Evolutionary conservation across 2,329 filamentous ascomycete genomes (phyloP).

Genomic region (Pochonia chlamydosporia): DNA sequence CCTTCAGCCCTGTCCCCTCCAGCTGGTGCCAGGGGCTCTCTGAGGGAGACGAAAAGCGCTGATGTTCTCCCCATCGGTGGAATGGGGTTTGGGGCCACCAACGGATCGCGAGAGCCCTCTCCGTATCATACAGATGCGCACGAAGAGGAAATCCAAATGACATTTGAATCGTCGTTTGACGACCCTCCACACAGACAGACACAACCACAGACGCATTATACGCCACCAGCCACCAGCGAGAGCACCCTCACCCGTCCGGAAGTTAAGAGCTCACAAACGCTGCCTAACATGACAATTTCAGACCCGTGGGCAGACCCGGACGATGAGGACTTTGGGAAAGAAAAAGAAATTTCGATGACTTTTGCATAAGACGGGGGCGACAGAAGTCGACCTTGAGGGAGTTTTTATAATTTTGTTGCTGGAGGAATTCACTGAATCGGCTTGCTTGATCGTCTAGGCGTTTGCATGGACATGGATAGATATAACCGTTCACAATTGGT

Average conservation of each 20-base stretch:
- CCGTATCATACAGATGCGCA: slow-evolving; percentile 22
- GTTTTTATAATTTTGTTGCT: not conserved
- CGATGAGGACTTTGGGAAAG: slow-evolving; percentile 64
- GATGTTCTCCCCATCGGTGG: slow-evolving; percentile 26
- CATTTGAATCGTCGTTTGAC: slow-evolving; percentile 61
- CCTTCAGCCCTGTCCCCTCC: slow-evolving; percentile 16
- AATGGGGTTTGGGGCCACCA: not conserved
- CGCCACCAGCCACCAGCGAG: slow-evolving; percentile 21
- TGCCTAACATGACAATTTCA: slow-evolving; percentile 43
- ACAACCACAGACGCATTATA: slow-evolving; percentile 4
- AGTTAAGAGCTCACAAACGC: slow-evolving; percentile 36
- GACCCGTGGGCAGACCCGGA: slow-evolving; percentile 68
- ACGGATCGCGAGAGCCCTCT: slow-evolving; percentile 13
- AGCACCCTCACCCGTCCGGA: slow-evolving; percentile 21
- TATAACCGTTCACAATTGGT: not conserved
- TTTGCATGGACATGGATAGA: not conserved
- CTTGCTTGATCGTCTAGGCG: not conserved
- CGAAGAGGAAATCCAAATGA: slow-evolving; percentile 59
- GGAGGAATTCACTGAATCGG: not conserved
- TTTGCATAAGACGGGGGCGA: slow-evolving; percentile 53
- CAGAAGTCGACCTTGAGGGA: not conserved
- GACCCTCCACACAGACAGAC: slow-evolving; percentile 20
- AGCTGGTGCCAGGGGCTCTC: slow-evolving; percentile 13
- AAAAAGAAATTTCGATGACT: slow-evolving; percentile 74
- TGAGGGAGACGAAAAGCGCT: slow-evolving; percentile 43